phyloP scores from a whole-genome alignment of 495 filamentous ascomycete species.

The Aspergillus carlsbadensis region DNA sequence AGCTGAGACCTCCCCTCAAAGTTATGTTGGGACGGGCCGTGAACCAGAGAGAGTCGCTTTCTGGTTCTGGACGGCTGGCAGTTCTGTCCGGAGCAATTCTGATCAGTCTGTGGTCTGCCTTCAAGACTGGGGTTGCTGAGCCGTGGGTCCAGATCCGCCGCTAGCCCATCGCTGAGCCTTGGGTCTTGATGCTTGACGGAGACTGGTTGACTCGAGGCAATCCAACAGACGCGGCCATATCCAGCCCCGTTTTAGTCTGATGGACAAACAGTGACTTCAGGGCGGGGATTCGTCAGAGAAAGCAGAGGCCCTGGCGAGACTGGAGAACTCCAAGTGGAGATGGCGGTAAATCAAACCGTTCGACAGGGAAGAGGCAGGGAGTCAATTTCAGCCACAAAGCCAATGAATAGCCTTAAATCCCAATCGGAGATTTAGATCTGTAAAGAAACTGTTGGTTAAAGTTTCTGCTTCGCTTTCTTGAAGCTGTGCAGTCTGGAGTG shows the following conservation, averaged over 20 bases:
- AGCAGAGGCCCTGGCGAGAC: slow-evolving; percentile 14
- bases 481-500: not conserved
- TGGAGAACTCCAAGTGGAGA: slow-evolving; percentile 14
- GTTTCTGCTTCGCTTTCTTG: not conserved
- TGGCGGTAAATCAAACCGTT: slow-evolving; percentile 16
- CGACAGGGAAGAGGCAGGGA: slow-evolving; percentile 3
- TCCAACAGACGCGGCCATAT: slow-evolving; percentile 17
- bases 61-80: slow-evolving; percentile 14
- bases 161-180: slow-evolving; percentile 15
- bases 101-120: not conserved
- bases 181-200: slow-evolving; percentile 21
- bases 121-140: slow-evolving; percentile 19
- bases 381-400: slow-evolving; percentile 6
- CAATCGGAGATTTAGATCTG: slow-evolving; percentile 1
- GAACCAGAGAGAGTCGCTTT: slow-evolving; percentile 10
- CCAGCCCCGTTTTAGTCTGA: slow-evolving; percentile 17
- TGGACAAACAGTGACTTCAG: not conserved
- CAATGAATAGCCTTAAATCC: slow-evolving; percentile 8
- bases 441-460: not conserved
- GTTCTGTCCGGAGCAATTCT: not conserved
- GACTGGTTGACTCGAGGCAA: slow-evolving; percentile 10
- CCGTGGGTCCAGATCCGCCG: slow-evolving; percentile 28
- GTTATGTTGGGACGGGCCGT: slow-evolving; percentile 14
- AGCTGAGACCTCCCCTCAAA: slow-evolving; percentile 20
- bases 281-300: slow-evolving; percentile 16